A percentile compares a stretch with the other conserved stretches of the same genome.
phyloP scores from a whole-genome alignment of 2,329 filamentous ascomycete species.

The Arthrobotrys conoides region DNA sequence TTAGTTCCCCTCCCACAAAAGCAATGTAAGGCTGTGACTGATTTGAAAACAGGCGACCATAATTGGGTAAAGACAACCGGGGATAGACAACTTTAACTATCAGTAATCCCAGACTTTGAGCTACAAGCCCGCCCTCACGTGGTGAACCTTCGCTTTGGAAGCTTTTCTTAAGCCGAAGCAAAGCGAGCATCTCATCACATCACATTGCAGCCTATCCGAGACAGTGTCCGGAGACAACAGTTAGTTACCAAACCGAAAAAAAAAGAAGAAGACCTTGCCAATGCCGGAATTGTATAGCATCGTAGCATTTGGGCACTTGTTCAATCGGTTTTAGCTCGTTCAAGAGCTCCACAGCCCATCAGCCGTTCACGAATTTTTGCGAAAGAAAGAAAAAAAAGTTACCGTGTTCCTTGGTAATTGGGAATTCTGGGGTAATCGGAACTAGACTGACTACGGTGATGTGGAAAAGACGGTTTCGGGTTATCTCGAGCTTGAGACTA shows the following conservation, averaged over 20 bases:
- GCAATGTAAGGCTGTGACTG: background rate
- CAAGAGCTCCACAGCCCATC: constrained; percentile 45
- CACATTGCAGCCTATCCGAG: constrained; percentile 46
- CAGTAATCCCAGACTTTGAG: constrained; percentile 10
- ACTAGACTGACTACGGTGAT: no score
- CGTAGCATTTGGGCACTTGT: constrained; percentile 2
- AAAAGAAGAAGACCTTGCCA: constrained; percentile 36
- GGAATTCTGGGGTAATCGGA: constrained; percentile 16
- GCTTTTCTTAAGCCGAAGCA: constrained; percentile 56
- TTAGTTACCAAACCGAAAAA: background rate
- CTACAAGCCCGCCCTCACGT: constrained; percentile 40
- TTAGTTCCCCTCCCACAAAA: background rate
- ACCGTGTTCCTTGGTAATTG: constrained; percentile 13
- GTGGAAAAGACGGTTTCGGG: background rate
- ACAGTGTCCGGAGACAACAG: constrained; percentile 18
- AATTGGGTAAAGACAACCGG: constrained; percentile 30
- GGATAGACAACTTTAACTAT: background rate
- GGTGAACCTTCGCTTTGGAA: constrained; percentile 1
- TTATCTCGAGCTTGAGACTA: background rate
- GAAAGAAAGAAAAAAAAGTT: constrained; percentile 24
- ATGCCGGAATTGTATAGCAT: constrained; percentile 49
- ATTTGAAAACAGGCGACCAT: constrained; percentile 30
- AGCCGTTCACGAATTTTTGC: constrained; percentile 11
- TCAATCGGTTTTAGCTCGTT: constrained; percentile 11
- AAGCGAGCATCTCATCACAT: constrained; percentile 60